These are phyloP conservation scores for Pyrus hybrid DNA, from an alignment of 331 rosid genomes.

Conservation along the genomic window DNA sequence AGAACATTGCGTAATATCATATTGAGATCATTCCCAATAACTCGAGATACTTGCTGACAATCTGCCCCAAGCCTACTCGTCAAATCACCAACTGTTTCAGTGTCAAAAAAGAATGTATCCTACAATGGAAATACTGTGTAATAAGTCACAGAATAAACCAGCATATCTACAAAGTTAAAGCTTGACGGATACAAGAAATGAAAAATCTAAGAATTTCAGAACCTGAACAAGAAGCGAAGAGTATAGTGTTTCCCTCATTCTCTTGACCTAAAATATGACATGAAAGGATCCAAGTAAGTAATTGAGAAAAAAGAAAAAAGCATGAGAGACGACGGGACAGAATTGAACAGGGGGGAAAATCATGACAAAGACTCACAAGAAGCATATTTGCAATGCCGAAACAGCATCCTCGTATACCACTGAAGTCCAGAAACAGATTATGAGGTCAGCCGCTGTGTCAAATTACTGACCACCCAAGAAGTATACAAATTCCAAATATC, in stretches of 20 bases:
- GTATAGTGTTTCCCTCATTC: slow-evolving; percentile 92
- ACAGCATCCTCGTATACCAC: slow-evolving; percentile 90
- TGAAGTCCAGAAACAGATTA: slow-evolving; percentile 43
- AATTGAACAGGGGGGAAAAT: background rate
- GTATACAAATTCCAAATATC: slow-evolving; percentile 18
- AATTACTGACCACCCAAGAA: background rate
- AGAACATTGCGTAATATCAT: slow-evolving; percentile 80
- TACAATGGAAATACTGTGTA: slow-evolving; percentile 42
- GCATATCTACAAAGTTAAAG: background rate
- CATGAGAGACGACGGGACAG: background rate
- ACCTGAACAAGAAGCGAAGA: slow-evolving; percentile 92
- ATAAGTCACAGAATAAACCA: slow-evolving; percentile 30
- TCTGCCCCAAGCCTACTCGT: slow-evolving; percentile 99
- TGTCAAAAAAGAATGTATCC: slow-evolving; percentile 94
- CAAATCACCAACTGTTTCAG: slow-evolving; percentile 92
- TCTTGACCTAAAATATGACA: slow-evolving; percentile 64
- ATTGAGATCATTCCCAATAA: slow-evolving; percentile 95
- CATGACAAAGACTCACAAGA: slow-evolving; percentile 53
- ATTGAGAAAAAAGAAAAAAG: background rate
- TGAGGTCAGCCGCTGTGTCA: slow-evolving; percentile 26
- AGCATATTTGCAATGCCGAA: slow-evolving; percentile 94
- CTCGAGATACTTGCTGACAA: slow-evolving; percentile 97
- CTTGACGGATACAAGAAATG: background rate
- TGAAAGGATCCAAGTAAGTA: slow-evolving; percentile 10
- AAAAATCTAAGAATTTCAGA: slow-evolving; percentile 10